A percentile compares a stretch with the other conserved stretches of the same genome.
These are phyloP conservation scores for Cyathus striatus DNA, from an alignment of 768 basidiomycete genomes.

Conservation along the genomic window DNA sequence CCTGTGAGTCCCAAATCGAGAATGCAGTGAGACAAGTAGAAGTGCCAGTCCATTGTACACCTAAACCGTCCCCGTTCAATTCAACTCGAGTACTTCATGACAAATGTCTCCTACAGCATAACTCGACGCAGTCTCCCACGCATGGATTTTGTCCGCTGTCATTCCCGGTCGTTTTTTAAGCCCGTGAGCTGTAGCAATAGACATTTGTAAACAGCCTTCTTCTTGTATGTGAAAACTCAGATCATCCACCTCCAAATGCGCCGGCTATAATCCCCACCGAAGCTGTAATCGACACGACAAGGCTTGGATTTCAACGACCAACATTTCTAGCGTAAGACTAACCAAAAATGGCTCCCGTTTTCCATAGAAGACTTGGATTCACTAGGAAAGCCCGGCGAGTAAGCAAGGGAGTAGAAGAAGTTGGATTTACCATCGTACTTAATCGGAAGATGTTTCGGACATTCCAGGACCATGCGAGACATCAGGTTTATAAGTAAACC, in stretches of 20 bases:
- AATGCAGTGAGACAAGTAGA: constrained; percentile 58
- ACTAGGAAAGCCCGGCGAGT: constrained; percentile 7
- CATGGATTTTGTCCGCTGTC: constrained; percentile 45
- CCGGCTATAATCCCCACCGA: constrained; percentile 51
- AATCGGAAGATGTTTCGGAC: neutral
- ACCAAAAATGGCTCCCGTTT: constrained; percentile 38
- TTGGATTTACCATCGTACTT: constrained; percentile 12
- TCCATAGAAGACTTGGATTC: constrained; percentile 29
- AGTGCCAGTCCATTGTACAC: constrained; percentile 67
- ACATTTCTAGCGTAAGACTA: constrained; percentile 5
- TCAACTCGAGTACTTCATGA: neutral
- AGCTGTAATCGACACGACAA: constrained; percentile 23
- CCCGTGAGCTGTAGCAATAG: too few relatives aligned
- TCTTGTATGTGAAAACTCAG: neutral
- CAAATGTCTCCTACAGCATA: constrained; percentile 48
- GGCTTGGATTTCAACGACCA: neutral
- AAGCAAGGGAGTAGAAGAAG: constrained; percentile 23
- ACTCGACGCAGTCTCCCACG: constrained; percentile 59
- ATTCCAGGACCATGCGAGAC: neutral
- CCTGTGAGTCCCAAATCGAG: constrained; percentile 48
- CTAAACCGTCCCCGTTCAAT: constrained; percentile 23
- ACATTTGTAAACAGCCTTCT: constrained; percentile 11
- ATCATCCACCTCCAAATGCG: constrained; percentile 51
- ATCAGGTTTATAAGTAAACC: too few relatives aligned
- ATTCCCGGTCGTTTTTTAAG: constrained; percentile 43